Evolutionary conservation across 371 early-diverging fungal genomes (phyloP).

Genomic region (Mucor irregularis): DNA sequence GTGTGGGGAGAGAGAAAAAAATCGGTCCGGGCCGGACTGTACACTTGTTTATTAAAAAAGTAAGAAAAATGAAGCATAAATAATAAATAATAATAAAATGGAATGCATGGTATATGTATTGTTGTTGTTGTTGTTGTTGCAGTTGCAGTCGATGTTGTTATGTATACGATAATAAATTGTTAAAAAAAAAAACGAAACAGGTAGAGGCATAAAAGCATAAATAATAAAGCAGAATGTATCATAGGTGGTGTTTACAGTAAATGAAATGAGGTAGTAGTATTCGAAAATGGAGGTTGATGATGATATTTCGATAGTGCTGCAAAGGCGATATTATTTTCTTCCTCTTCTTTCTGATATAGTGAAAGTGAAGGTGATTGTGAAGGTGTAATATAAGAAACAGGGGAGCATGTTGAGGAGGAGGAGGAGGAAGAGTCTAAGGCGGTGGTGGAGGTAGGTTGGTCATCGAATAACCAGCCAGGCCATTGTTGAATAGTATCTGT

Average conservation of each 20-base stretch:
- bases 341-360: constrained; percentile 11
- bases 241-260: neutral
- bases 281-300: neutral
- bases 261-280: no score
- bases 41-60: no score
- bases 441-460: no score
- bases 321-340: neutral
- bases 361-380: constrained; percentile 17
- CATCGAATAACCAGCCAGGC: constrained; percentile 7
- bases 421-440: constrained; percentile 11
- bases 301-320: neutral
- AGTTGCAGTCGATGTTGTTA: no score
- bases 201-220: neutral
- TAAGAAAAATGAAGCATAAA: no score
- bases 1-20: neutral
- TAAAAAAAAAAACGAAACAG: no score
- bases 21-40: neutral
- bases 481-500: neutral
- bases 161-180: no score
- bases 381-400: constrained; percentile 17
- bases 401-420: constrained; percentile 9
- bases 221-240: neutral
- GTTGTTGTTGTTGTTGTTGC: no score
- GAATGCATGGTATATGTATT: no score
- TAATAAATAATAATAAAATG: no score